Conservation (phyloP, 1,139 yeast species). For the Zhuliangozyma parablackwelliae region DNA sequence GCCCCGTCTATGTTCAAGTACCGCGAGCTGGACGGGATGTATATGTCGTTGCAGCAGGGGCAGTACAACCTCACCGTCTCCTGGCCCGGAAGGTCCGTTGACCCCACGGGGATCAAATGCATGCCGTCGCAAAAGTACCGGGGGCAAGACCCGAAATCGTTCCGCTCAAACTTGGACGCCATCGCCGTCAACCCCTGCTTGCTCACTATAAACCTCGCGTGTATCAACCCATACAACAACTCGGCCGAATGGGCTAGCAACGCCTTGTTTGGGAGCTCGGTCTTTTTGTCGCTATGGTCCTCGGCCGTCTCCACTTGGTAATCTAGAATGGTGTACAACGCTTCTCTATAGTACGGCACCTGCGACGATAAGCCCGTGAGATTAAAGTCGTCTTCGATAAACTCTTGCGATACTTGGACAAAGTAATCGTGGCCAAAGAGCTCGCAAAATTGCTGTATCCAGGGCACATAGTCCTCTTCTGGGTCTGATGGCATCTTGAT, state of each 20-base stretch:
- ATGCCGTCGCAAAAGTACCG: conserved; percentile 88
- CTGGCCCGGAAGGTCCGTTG: conserved; percentile 85
- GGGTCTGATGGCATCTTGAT: conserved; percentile 38
- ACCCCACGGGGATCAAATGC: conserved; percentile 87
- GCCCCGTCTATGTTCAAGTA: conserved; percentile 92
- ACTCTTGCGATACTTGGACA: conserved; percentile 88
- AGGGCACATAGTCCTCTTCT: conserved; percentile 67
- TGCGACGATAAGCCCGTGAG: conserved; percentile 81
- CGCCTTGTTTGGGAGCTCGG: conserved; percentile 64
- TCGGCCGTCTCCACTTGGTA: conserved; percentile 78
- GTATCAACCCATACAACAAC: conserved; percentile 86
- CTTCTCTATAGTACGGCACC: conserved; percentile 90
- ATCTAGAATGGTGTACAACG: conserved; percentile 77
- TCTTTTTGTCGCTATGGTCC: conserved; percentile 24
- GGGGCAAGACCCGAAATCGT: conserved; percentile 90
- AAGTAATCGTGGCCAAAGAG: conserved; percentile 89
- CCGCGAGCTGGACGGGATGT: conserved; percentile 80
- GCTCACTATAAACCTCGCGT: conserved; percentile 84
- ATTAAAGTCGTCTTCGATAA: conserved; percentile 94
- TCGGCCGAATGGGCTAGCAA: conserved; percentile 88
- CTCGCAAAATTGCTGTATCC: conserved; percentile 89
- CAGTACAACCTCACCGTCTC: conserved; percentile 91
- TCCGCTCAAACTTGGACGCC: conserved; percentile 92
- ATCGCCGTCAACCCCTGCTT: conserved; percentile 87
- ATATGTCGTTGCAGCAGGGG: conserved; percentile 90